Conservation (phyloP, 2,329 filamentous ascomycete species). For the Rutstroemia sp. region DNA sequence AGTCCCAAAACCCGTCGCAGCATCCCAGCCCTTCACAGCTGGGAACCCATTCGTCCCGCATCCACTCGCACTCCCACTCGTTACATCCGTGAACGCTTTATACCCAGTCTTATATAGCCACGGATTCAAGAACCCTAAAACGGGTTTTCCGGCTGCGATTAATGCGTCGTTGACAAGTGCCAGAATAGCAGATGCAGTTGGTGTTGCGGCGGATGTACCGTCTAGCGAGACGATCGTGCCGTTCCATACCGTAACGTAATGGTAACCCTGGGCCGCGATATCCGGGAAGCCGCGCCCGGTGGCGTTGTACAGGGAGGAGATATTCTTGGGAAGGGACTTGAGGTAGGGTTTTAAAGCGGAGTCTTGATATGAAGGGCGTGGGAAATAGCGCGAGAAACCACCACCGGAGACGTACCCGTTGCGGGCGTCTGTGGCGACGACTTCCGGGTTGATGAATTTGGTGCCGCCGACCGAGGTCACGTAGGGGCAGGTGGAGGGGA, state of each 20-base stretch:
- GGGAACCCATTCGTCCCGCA: conserved; percentile 29
- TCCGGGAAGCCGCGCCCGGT: conserved; percentile 43
- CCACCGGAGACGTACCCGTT: conserved; percentile 33
- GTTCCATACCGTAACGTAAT: conserved; percentile 38
- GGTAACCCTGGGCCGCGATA: conserved; percentile 47
- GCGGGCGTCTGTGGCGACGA: conserved; percentile 31
- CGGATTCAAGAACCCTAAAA: conserved; percentile 36
- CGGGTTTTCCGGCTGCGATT: conserved; percentile 40
- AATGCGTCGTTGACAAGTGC: conserved; percentile 55
- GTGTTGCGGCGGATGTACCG: conserved; percentile 47
- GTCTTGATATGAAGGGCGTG: conserved; percentile 39
- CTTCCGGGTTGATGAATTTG: conserved; percentile 29
- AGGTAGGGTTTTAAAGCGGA: conserved; percentile 35
- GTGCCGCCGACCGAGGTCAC: conserved; percentile 55
- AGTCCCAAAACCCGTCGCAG: conserved; percentile 33
- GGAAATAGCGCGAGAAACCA: conserved; percentile 45
- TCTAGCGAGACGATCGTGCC: conserved; percentile 33
- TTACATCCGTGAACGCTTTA: conserved; percentile 34
- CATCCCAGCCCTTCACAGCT: conserved; percentile 30
- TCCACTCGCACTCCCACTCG: conserved; percentile 30
- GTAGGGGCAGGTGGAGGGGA: conserved; percentile 60
- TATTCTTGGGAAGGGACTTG: conserved; percentile 33
- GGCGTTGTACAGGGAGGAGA: conserved; percentile 38
- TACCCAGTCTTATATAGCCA: conserved; percentile 33
- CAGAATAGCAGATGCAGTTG: conserved; percentile 49